Base-by-base conservation (phyloP, 2,329 filamentous ascomycete genomes). In the Xylariaceae sp. region DNA sequence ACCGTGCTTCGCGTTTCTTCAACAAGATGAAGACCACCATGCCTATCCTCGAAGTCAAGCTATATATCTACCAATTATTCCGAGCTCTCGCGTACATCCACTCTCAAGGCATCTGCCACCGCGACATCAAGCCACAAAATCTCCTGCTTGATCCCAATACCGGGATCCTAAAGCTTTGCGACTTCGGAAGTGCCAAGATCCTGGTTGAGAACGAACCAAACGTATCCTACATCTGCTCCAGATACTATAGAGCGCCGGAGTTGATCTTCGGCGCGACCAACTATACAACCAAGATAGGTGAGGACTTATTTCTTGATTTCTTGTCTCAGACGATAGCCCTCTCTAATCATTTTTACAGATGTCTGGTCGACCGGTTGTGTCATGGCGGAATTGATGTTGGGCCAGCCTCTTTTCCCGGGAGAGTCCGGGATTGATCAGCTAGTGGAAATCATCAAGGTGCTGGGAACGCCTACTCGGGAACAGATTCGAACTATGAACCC, bases 21-120 rank as follows among this genome's bases (percentile, higher is more conserved):
- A 97, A 94, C 76, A 98, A 98, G 74, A 84, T 97, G 83, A 98
- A 97, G 81, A 94, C 89, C 5, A 96, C 90, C 37, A 98, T 98
- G 92, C 92, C 92, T 12, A 95, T 90, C 56, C 79, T 98, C 55
- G 92, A 98, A 67, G 88, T 97, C 62, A 98, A 98, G 74, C 83
- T 98, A 48, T 98, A 97, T 74, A 98, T 90, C 63, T 98, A 98
- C 70, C 92, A 98, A 73, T 84, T 98, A 39, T 98, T 98, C 79
- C 84, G 92, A 55, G 94, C 92, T 24, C 76, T 98, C 54, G 92
- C 92, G 59, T 98, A 98, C 69, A 98, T 98, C 55, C 92, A 98
- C 69, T 97, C 92, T 8, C 90, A 96, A 70, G 92, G 92, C 58
- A 98, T 98, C 67, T 98, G 92, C 69, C 92, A 98, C 65, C 80